phyloP scores from a whole-genome alignment of 306 rosid species.

The Phaseolus lunatus region DNA sequence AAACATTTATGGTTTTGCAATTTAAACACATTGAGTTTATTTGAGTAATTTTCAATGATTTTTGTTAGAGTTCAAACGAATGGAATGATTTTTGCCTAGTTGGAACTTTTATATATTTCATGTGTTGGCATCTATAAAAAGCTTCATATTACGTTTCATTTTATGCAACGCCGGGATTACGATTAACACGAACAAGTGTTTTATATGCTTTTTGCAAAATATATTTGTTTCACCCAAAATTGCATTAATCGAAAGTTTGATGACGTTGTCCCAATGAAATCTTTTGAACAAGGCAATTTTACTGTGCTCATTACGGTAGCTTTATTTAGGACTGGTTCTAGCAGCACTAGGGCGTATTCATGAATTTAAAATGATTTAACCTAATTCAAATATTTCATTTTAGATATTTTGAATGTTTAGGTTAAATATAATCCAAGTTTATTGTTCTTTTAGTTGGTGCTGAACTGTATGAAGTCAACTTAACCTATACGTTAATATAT shows the following conservation, averaged over 20 bases:
- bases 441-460: too few relatives aligned
- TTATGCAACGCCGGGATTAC: neutral
- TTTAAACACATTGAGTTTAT: slow-evolving; percentile 31
- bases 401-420: neutral
- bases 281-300: neutral
- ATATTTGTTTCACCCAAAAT: too few relatives aligned
- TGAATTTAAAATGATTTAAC: too few relatives aligned
- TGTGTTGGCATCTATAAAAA: neutral
- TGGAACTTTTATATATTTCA: slow-evolving; percentile 22
- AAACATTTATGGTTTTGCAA: slow-evolving; percentile 17
- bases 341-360: neutral
- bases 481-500: too few relatives aligned
- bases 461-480: too few relatives aligned
- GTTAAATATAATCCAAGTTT: too few relatives aligned
- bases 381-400: too few relatives aligned
- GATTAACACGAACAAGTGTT: neutral
- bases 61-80: slow-evolving; percentile 23
- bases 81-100: slow-evolving; percentile 19
- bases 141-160: neutral
- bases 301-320: neutral
- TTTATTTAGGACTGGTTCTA: neutral
- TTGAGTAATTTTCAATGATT: slow-evolving; percentile 8
- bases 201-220: neutral
- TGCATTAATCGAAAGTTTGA: neutral
- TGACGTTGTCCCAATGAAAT: neutral